Conservation (phyloP, 805 yeast genomes). For the Candida palmyrensis region DNA sequence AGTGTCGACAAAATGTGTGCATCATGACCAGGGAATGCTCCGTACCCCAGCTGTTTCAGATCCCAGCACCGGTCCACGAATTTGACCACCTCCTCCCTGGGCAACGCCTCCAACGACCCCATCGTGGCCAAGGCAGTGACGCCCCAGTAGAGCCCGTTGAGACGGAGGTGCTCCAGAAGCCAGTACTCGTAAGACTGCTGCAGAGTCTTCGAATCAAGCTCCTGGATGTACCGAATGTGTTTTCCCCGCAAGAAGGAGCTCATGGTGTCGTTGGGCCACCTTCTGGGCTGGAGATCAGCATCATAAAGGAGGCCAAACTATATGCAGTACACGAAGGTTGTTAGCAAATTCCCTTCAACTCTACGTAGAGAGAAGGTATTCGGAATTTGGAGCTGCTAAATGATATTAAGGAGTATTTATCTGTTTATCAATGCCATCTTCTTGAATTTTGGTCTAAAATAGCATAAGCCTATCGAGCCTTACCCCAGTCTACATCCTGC, state of each 20-base stretch:
- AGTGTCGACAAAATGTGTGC: conserved; percentile 81
- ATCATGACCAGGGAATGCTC: conserved; percentile 85
- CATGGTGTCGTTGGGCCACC: too few species aligned
- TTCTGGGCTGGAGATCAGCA: too few species aligned
- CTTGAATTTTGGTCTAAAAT: too few species aligned
- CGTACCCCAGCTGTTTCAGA: conserved; percentile 68
- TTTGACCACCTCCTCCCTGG: conserved; percentile 55
- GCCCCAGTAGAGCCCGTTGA: conserved; percentile 97
- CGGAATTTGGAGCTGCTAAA: too few species aligned
- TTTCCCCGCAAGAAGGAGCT: conserved; percentile 11
- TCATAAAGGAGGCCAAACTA: too few species aligned
- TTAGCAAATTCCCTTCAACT: too few species aligned
- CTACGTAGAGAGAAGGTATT: too few species aligned
- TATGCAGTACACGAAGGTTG: too few species aligned
- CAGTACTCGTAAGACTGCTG: conserved; percentile 68
- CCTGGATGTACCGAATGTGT: conserved; percentile 31
- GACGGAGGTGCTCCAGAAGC: conserved; percentile 82
- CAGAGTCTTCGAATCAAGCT: conserved; percentile 28
- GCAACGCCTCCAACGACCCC: conserved; percentile 50
- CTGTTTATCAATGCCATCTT: too few species aligned
- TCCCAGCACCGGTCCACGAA: conserved; percentile 70
- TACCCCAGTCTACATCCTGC: too few species aligned
- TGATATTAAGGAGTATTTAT: too few species aligned
- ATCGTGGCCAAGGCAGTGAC: conserved; percentile 66
- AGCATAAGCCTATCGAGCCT: too few species aligned